phyloP scores from a whole-genome alignment of 2,329 filamentous ascomycete species.

The Coniochaeta sp. region DNA sequence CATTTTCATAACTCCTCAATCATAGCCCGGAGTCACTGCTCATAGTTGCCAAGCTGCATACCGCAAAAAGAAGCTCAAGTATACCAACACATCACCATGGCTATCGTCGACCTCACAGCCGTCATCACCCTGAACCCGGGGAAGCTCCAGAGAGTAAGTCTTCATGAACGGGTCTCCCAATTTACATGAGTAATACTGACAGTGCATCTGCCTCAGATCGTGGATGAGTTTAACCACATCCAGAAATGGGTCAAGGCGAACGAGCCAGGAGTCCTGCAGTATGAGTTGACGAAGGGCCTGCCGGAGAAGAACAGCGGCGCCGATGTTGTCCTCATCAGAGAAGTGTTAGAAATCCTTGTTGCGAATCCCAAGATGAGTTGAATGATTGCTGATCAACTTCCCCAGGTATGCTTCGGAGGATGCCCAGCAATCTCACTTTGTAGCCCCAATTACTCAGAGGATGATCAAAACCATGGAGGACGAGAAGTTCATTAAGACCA shows the following conservation, averaged over 20 bases:
- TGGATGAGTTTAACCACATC: neutral
- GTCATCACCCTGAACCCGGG: neutral
- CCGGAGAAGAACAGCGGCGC: neutral
- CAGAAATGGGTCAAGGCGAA: neutral
- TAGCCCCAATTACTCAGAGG: neutral
- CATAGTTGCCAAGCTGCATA: no score
- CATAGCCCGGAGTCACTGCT: no score
- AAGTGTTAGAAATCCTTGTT: neutral
- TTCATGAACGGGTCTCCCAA: no score
- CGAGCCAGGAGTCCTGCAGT: neutral
- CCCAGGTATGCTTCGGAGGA: conserved; percentile 1
- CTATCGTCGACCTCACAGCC: neutral
- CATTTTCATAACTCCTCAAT: no score
- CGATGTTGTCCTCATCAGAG: neutral
- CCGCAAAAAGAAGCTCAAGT: no score
- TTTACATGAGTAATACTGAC: no score
- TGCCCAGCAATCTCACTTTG: neutral
- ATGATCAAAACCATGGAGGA: neutral
- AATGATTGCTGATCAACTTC: neutral
- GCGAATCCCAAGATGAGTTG: no score
- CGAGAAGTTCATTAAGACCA: neutral
- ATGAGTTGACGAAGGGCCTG: neutral
- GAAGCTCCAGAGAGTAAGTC: neutral
- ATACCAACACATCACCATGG: neutral
- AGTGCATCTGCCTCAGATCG: neutral